Evolutionary conservation across 169 alveolate genomes (phyloP).

Genomic region (Plasmodium yoelii): DNA sequence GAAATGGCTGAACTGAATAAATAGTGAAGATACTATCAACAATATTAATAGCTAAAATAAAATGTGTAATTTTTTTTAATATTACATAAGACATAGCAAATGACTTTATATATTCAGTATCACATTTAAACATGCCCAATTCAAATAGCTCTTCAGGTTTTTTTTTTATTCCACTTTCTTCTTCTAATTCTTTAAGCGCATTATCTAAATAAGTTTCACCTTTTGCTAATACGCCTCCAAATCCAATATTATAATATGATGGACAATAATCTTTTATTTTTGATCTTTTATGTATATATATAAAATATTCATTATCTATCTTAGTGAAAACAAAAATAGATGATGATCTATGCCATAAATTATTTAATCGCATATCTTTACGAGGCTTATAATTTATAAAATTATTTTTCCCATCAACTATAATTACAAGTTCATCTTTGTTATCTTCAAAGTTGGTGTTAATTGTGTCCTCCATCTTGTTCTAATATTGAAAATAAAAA

Average conservation of each 20-base stretch:
- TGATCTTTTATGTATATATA: conserved; percentile 78
- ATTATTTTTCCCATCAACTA: conserved; percentile 58
- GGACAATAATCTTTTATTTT: conserved; percentile 79
- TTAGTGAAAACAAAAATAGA: conserved; percentile 78
- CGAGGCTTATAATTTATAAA: conserved; percentile 21
- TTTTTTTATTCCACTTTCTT: conserved; percentile 80
- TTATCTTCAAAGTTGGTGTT: conserved; percentile 48
- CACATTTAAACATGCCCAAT: conserved; percentile 76
- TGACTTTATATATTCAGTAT: conserved; percentile 22
- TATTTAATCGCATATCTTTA: conserved; percentile 74
- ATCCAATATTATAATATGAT: conserved; percentile 78
- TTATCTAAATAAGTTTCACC: conserved; percentile 71
- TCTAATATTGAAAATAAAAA: too few relatives aligned
- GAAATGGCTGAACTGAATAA: not conserved
- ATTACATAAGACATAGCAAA: conserved; percentile 50
- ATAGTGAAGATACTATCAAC: not conserved
- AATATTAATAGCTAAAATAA: not conserved
- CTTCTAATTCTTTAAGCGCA: conserved; percentile 80
- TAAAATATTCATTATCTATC: conserved; percentile 50
- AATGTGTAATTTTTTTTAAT: not conserved
- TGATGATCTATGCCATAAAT: conserved; percentile 83
- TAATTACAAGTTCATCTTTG: conserved; percentile 43
- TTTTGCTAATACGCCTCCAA: conserved; percentile 84
- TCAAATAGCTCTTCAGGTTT: conserved; percentile 78
- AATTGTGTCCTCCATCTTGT: conserved; percentile 30